Evolutionary conservation across 169 alveolate genomes (phyloP), one percentile per base, ranked within the genome.

Genomic region (Cryptosporidium bovis): DNA sequence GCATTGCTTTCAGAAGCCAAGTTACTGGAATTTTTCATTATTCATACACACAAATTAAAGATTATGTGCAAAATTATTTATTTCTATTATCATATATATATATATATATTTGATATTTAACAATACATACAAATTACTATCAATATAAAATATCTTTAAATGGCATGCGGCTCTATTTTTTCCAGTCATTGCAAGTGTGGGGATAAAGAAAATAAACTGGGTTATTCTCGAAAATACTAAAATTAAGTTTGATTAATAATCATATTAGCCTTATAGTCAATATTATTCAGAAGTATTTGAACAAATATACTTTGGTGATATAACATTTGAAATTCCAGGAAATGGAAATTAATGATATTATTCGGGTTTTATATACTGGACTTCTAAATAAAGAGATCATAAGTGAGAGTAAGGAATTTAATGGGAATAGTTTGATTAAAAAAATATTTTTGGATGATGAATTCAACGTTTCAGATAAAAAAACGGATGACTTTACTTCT

Each of bases 301-400:
- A n/a, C 29, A 53, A 13, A 12, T 53, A 53, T 40, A 53, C 4
- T 53, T 53, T 53, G 20, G 15, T 15, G 27, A 18, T 1, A 62
- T 8, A 62, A 31, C 20, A 62, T 6, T 8, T 6, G 4, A 31
- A 31, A 31, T 33, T 48, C 5, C 15, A 6, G 6, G 46, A 33
- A 53, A 69, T 69, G 83, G 66, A 69, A 18, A 31, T 55, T 16
- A 3, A 29, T 16, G 83, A 69, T 56, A 20, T 69, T 15, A 34
- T 69, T 69, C 51, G 83, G 83, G 24, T 69, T 10, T n/a, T 69
- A 15, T 31, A 44, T 29, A 50, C 18, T 53, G 83, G 83, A 13
- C 60, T 69, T 10, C 15, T 51, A 64, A 34, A 10, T 18, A 69
- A 69, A 16, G 66, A 50, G 60, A 31, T 69, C 15, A 51, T 24